These are phyloP conservation scores for Allantophomopsis lycopodina DNA, from an alignment of 2,329 filamentous ascomycete species.

Conservation along the genomic window DNA sequence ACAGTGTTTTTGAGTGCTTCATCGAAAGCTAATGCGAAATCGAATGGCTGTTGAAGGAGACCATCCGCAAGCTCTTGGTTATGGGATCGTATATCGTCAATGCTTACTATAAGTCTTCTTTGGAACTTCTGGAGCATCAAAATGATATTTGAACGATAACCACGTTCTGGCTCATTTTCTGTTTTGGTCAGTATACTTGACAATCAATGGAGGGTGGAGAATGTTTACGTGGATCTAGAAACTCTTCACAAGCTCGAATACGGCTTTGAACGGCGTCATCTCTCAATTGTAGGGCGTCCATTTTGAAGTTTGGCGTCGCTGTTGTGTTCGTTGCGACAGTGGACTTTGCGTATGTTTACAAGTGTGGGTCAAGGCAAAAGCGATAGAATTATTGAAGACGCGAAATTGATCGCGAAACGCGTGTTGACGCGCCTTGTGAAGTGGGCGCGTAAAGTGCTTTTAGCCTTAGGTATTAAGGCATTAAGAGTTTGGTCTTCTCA, in stretches of 20 bases:
- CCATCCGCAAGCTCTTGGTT: slow-evolving; percentile 67
- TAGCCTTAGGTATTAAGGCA: too few relatives aligned
- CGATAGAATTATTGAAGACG: neutral
- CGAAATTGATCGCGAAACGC: neutral
- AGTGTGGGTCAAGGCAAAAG: neutral
- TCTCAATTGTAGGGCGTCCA: slow-evolving; percentile 64
- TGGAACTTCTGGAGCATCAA: slow-evolving; percentile 57
- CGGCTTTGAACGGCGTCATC: slow-evolving; percentile 78
- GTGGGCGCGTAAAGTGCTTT: neutral
- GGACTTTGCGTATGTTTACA: too few relatives aligned
- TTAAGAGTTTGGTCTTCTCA: too few relatives aligned
- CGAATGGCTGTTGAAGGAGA: slow-evolving; percentile 75
- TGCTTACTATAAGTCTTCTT: slow-evolving; percentile 54
- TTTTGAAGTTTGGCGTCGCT: slow-evolving; percentile 2
- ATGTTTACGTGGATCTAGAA: slow-evolving; percentile 76
- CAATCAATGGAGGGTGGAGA: neutral
- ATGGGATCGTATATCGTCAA: slow-evolving; percentile 86
- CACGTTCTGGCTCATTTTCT: slow-evolving; percentile 43
- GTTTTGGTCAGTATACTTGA: slow-evolving; percentile 13
- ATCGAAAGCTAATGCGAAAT: slow-evolving; percentile 80
- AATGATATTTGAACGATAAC: slow-evolving; percentile 84
- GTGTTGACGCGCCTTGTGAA: neutral
- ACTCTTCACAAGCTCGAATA: slow-evolving; percentile 78
- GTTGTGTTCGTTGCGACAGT: neutral
- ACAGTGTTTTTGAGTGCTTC: slow-evolving; percentile 81